Evolutionary conservation across 768 basidiomycete species (phyloP), one percentile per base, ranked within the genome.

Genomic region (Lentinula sp.): DNA sequence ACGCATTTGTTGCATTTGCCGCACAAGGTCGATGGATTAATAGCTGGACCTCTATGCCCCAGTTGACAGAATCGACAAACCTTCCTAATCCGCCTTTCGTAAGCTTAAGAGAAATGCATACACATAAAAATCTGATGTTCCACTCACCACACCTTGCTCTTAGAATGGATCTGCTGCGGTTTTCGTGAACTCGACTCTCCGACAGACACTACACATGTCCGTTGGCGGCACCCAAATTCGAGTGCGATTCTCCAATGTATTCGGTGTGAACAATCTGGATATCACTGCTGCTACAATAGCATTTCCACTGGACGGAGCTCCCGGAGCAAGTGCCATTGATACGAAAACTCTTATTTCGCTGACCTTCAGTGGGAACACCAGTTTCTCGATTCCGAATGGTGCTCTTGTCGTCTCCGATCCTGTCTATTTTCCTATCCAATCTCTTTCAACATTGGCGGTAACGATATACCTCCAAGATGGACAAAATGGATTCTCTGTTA

Each of bases 191-290:
- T 68, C 75, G 12, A 81, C 81, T 16, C 73, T 83, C 61, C 78
- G 81, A 0, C 81, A 82, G 65, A 82, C 81, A 2, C 63, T 83
- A 4, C 78, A 78, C 60, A 73, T 77, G 61, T 74, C 79, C 6
- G 66, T 77, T 54, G 75, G 72, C 20, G 76, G 73, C 15, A 61
- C 70, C 8, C 69, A 72, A 28, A 75, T 82, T 62, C 77, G 80
- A 32, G 52, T 83, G 18, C 74, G 77, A 35, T 70, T 83, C 57
- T 81, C 79, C 55, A 83, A 83, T 66, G 75, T 71, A 13, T 83
- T 83, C 61, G 80, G 80, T 3, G 66, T 68, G 1, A 75, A 72
- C 36, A 69, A 75, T 57, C 70, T 81, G 13, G 72, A 73, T 42
- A 79, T 81, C 58, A 79, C 77, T n/a, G 73, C 74, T 2, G 78